These are phyloP conservation scores for Wickerhamiella hasegawae DNA, from an alignment of 805 yeast genomes.

Conservation along the genomic window DNA sequence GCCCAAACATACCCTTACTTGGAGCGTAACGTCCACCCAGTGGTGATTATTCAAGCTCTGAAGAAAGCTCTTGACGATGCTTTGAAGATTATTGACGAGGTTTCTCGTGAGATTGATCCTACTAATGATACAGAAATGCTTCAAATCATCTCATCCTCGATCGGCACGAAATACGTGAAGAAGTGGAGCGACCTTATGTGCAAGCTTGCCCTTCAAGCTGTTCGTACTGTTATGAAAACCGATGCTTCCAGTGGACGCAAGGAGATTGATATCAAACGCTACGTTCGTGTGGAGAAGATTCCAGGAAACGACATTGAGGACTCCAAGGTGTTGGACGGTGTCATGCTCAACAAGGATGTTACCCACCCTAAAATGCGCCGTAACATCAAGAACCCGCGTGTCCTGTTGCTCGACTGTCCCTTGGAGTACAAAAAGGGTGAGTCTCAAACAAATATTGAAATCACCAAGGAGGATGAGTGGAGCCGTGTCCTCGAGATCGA, in stretches of 20 bases:
- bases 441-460: slow-evolving; percentile 94
- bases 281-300: slow-evolving; percentile 83
- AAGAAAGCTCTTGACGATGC: slow-evolving; percentile 87
- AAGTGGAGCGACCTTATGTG: slow-evolving; percentile 91
- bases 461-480: slow-evolving; percentile 94
- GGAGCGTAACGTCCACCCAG: slow-evolving; percentile 94
- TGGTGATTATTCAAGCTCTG: slow-evolving; percentile 84
- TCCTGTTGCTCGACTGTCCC: slow-evolving; percentile 86
- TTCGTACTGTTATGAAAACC: slow-evolving; percentile 52
- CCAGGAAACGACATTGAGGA: slow-evolving; percentile 97
- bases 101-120: slow-evolving; percentile 71
- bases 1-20: slow-evolving; percentile 87
- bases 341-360: slow-evolving; percentile 86
- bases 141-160: slow-evolving; percentile 71
- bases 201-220: slow-evolving; percentile 70
- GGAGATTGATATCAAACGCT: slow-evolving; percentile 87
- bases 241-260: slow-evolving; percentile 37
- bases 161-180: slow-evolving; percentile 88
- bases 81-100: slow-evolving; percentile 65
- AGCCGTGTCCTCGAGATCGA: slow-evolving; percentile 86
- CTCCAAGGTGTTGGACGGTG: slow-evolving; percentile 76
- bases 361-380: slow-evolving; percentile 99
- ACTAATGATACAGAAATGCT: slow-evolving; percentile 77
- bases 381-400: slow-evolving; percentile 71
- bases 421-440: slow-evolving; percentile 98